Base-by-base conservation (phyloP, 2,329 filamentous ascomycete species). In the Xylaria sp. region DNA sequence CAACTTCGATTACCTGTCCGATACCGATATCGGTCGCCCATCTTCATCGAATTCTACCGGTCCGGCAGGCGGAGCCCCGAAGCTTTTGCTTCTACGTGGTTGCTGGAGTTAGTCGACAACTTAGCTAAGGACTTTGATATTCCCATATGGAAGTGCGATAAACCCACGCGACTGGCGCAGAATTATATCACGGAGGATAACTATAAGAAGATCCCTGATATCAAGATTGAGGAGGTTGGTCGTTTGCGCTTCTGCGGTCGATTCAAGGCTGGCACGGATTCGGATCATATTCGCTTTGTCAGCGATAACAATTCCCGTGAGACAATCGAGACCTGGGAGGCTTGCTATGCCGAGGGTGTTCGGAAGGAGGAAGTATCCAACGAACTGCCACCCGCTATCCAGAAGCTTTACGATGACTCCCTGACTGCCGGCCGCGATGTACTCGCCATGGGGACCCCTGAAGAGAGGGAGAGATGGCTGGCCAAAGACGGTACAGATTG, bases 321-420 rank as follows among this genome's bases (percentile, higher is more conserved):
- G 78, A 97, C 92, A 0, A 96, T 91, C 65, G 93, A 97, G 76
- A 90, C 89, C 0, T 97, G 92, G 91, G 92, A 97, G 73, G 90
- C 92, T 0, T 97, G 93, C 72, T 84, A 89, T 47, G 86, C 91
- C 0, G 92, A 97, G 73, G 93, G 93, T 10, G 90, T 96, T 0
- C 85, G 94, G 1, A 76, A 80, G 11, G 83, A 86, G 58, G 82
- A 85, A 34, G 91, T 97, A 0, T 77, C 82, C 8, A 82, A 86
- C 23, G 88, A 95, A 68, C 79, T 96, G 0, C 90, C 92, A 0
- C 83, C 86, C 0, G 76, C 83, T 9, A 81, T 93, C 0, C 84
- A 89, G 72, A 81, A 88, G 67, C 78, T 96, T 9, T 93, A 97
- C 71, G 90, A 96, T 35, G 80, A 89, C 63, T 93, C 90, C 0